phyloP scores from a whole-genome alignment of 2,329 filamentous ascomycete species.

The Colletotrichum sp. region DNA sequence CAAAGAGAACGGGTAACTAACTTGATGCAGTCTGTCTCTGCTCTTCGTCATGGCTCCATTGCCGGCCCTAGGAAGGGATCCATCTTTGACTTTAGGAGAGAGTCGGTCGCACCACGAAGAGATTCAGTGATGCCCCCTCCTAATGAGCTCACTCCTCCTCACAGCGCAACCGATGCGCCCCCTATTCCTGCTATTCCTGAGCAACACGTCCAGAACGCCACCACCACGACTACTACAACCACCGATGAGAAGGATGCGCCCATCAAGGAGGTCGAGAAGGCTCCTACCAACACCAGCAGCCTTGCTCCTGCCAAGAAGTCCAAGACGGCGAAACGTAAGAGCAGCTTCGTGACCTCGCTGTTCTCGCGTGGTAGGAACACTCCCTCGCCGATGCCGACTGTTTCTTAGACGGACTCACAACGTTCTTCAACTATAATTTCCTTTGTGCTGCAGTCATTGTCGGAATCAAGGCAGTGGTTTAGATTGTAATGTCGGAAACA shows the following conservation, averaged over 20 bases:
- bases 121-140: background rate
- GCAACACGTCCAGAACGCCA: background rate
- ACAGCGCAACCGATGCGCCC: slow-evolving; percentile 16
- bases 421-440: background rate
- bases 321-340: slow-evolving; percentile 14
- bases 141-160: slow-evolving; percentile 15
- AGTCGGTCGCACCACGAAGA: background rate
- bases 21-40: background rate
- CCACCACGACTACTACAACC: background rate
- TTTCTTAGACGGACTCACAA: background rate
- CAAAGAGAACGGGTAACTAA: background rate
- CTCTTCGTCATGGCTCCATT: slow-evolving; percentile 15
- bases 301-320: background rate
- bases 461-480: background rate
- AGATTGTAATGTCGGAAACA: slow-evolving; percentile 3
- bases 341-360: slow-evolving; percentile 11
- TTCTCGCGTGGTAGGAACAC: slow-evolving; percentile 11
- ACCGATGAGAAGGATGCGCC: slow-evolving; percentile 4
- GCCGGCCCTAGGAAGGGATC: slow-evolving; percentile 9
- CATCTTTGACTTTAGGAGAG: slow-evolving; percentile 16
- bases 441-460: background rate
- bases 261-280: slow-evolving; percentile 9
- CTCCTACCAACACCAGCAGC: background rate
- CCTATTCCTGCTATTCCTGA: slow-evolving; percentile 12
- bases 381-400: background rate